Conservation (phyloP, 78 protist genomes). For the Paratrimastix pyriformis region DNA sequence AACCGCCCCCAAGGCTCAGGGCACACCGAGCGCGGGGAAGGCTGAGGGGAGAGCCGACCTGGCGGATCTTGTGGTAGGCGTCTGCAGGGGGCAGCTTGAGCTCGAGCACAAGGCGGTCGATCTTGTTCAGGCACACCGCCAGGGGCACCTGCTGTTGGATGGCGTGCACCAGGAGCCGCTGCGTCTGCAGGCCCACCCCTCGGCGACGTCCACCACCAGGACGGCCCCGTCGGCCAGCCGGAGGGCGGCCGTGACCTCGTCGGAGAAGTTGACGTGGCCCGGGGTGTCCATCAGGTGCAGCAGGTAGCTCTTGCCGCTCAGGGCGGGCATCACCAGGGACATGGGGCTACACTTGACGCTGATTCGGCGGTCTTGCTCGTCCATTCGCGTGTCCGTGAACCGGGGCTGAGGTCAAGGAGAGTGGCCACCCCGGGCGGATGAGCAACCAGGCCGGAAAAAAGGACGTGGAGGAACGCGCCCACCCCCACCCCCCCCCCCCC, state of each 20-base stretch:
- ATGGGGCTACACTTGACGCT: constrained; percentile 83
- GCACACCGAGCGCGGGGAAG: too few species aligned
- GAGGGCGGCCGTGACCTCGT: constrained; percentile 71
- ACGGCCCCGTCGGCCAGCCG: constrained; percentile 84
- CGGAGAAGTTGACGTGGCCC: constrained; percentile 86
- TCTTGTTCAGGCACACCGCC: constrained; percentile 45
- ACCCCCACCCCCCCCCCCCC: too few species aligned
- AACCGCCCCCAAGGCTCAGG: too few species aligned
- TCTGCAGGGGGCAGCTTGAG: constrained; percentile 91
- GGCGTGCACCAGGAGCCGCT: constrained; percentile 52
- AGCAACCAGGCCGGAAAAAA: neutral
- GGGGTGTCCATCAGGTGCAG: constrained; percentile 97
- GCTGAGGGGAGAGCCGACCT: too few species aligned
- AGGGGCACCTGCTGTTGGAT: constrained; percentile 47
- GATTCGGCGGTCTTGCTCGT: constrained; percentile 80
- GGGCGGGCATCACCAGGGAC: constrained; percentile 67
- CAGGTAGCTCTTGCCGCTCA: constrained; percentile 61
- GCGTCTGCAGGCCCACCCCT: constrained; percentile 85
- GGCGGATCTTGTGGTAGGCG: constrained; percentile 81
- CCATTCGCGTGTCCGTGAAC: constrained; percentile 81
- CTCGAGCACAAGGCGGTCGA: constrained; percentile 85
- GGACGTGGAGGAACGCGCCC: neutral
- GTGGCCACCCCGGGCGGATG: neutral
- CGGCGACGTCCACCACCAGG: constrained; percentile 85
- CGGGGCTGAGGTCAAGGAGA: constrained; percentile 30